Base-by-base conservation (phyloP, 2,329 filamentous ascomycete species). In the Colletotrichum nymphaeae region DNA sequence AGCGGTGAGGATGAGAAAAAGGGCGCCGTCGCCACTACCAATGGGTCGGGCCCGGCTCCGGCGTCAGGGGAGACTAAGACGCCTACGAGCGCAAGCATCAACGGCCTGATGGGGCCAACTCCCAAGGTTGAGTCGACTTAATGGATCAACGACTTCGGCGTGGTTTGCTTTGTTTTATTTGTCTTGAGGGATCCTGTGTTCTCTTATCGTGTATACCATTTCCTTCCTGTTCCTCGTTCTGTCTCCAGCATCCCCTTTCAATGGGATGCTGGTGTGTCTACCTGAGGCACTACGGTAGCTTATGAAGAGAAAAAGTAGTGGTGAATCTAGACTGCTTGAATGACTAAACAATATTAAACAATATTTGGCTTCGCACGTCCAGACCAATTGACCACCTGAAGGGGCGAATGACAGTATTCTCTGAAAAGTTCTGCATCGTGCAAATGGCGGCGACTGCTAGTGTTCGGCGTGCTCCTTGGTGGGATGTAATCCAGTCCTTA, bases 1-100 rank as follows among this genome's bases (percentile, higher is more conserved):
- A 96, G 95, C 70, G 94, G 91, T 5, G 95, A 97, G 76, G 96
- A 98, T 73, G 93, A 97, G 70, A 92, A 93, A 84, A 93, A 93
- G 81, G 80, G 81, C 1, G 81, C 79, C 3, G 77, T 80, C 16
- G 78, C 79, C 56, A 79, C 82, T 19, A 80, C 84, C 1, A 80
- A 83, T 16, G 84, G 82, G 5, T 83, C 86, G 9, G 87, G 84
- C 1, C 84, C 88, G 16, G 81, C 83, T 8, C 86, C 88, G 22
- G 81, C 85, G 4, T 82, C 88, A 19, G 85, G 83, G 16, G 89
- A 91, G 55, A 81, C 84, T 57, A 91, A 91, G 81, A 88, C 83
- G 76, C 87, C 90, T 0, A 84, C 86, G 0, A 86, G 83, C 67
- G 83, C 85, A 5, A 79, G 82, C 63, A 84, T 88, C 63, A 90